phyloP scores from a whole-genome alignment of 768 basidiomycete genomes.

The Mycena rosella region DNA sequence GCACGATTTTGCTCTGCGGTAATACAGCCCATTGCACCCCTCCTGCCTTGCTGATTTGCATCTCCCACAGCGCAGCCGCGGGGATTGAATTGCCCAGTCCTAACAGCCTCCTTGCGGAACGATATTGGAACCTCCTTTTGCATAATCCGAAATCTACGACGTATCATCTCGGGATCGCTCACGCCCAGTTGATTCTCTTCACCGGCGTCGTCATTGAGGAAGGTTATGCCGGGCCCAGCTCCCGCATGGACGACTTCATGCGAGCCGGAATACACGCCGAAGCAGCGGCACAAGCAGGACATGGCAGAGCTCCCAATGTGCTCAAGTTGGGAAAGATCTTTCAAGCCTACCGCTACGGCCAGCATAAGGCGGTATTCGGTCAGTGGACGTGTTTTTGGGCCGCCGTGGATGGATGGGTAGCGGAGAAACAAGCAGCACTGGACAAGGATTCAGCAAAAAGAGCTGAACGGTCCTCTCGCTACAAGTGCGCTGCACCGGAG shows the following conservation, averaged over 20 bases:
- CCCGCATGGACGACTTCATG: background rate
- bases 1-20: conserved; percentile 12
- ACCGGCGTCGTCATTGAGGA: conserved; percentile 6
- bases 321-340: conserved; percentile 6
- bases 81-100: conserved; percentile 11
- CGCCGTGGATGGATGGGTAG: conserved; percentile 9
- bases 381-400: conserved; percentile 7
- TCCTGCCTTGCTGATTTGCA: background rate
- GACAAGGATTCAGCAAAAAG: conserved; percentile 8
- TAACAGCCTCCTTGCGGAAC: conserved; percentile 6
- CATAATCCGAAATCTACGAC: background rate
- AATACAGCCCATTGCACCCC: background rate
- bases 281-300: background rate
- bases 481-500: conserved; percentile 18
- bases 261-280: conserved; percentile 3
- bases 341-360: background rate
- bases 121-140: conserved; percentile 5
- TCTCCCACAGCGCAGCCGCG: background rate
- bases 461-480: conserved; percentile 10
- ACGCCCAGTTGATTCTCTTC: conserved; percentile 10
- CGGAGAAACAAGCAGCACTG: conserved; percentile 10
- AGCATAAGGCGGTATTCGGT: conserved; percentile 1
- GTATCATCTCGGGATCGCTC: background rate
- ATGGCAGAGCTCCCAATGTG: conserved; percentile 2
- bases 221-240: background rate